These are phyloP conservation scores for Breviolum minutum DNA, from an alignment of 73 alveolate genomes.

Conservation along the genomic window DNA sequence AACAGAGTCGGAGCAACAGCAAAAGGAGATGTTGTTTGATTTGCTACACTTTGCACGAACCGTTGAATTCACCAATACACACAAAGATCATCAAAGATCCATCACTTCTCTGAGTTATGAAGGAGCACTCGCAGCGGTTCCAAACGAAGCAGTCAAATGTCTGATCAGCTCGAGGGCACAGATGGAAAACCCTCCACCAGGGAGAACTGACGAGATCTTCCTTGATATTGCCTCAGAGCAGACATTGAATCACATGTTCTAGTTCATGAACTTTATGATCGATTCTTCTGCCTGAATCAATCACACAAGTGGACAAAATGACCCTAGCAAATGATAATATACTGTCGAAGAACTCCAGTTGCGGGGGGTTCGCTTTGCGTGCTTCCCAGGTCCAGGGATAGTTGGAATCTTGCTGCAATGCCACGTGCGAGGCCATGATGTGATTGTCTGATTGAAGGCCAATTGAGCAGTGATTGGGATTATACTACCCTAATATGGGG, in stretches of 20 bases:
- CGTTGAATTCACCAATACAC: no score
- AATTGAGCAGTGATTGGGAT: not conserved
- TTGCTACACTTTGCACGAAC: no score
- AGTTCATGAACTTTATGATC: no score
- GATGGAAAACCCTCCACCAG: not conserved
- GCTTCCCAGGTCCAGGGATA: no score
- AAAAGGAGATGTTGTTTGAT: not conserved
- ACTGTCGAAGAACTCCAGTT: no score
- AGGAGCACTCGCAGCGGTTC: conserved; percentile 42
- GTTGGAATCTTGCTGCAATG: no score
- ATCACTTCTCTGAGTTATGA: not conserved
- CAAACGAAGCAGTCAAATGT: conserved; percentile 10
- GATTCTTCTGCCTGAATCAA: no score
- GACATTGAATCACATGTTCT: no score
- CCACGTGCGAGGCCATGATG: no score
- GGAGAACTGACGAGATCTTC: not conserved
- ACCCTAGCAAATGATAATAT: not conserved
- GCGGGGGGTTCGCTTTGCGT: no score
- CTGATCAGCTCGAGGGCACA: not conserved
- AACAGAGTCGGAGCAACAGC: conserved; percentile 1
- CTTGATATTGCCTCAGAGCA: no score
- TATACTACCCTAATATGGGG: not conserved
- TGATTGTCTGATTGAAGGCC: no score
- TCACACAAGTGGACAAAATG: not conserved
- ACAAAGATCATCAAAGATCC: not conserved